Percentiles rank a stretch among this genome's conserved stretches.
phyloP scores from a whole-genome alignment of 2,329 filamentous ascomycete genomes.

The Aspergillus sp. region DNA sequence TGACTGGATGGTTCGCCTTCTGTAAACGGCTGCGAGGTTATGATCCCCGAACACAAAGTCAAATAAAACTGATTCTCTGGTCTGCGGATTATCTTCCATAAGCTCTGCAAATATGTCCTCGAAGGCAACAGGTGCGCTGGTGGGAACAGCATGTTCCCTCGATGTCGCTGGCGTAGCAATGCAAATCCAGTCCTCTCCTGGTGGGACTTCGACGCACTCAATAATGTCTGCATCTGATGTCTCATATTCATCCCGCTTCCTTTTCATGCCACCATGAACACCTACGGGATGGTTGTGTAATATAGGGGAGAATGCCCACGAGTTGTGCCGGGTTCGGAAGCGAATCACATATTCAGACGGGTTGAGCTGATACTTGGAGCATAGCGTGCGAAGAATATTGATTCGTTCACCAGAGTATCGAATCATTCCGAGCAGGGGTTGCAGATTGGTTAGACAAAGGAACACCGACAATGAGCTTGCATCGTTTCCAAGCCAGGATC shows the following conservation, averaged over 20 bases:
- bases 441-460: background rate
- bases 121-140: background rate
- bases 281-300: background rate
- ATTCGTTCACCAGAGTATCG: background rate
- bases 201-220: background rate
- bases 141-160: background rate
- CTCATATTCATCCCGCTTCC: background rate
- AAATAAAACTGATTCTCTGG: background rate
- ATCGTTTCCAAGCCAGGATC: constrained; percentile 2
- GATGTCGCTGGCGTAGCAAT: background rate
- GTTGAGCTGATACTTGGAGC: background rate
- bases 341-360: constrained; percentile 3
- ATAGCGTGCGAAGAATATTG: background rate
- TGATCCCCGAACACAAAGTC: constrained; percentile 3
- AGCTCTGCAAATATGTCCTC: background rate
- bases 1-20: background rate
- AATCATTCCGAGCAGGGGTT: background rate
- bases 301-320: background rate
- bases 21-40: constrained; percentile 3
- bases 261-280: background rate
- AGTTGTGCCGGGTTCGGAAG: background rate
- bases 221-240: background rate
- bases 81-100: background rate
- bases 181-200: background rate
- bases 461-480: background rate